Evolutionary conservation across 371 early-diverging fungal species (phyloP).

Genomic region (Massospora cicadina): DNA sequence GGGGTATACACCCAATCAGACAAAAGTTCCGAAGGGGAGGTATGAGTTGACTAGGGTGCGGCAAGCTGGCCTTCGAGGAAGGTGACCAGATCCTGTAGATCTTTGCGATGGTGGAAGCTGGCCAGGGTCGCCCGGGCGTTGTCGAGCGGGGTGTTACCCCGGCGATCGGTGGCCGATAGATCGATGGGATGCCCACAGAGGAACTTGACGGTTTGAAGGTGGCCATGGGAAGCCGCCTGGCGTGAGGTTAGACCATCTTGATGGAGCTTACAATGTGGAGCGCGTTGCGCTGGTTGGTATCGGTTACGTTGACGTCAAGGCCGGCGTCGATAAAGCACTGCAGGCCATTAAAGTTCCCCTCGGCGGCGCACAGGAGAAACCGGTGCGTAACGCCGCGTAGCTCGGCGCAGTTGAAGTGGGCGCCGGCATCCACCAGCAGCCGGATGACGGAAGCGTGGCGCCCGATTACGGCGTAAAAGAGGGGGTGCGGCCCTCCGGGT

Average conservation of each 20-base stretch:
- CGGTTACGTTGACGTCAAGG: constrained; percentile 28
- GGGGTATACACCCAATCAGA: too few relatives aligned
- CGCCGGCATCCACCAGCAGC: constrained; percentile 65
- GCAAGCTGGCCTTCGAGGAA: background rate
- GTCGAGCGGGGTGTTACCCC: constrained; percentile 31
- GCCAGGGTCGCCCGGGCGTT: constrained; percentile 13
- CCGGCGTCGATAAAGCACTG: constrained; percentile 32
- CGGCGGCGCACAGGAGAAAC: constrained; percentile 15
- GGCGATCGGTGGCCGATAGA: constrained; percentile 27
- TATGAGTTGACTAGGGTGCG: too few relatives aligned
- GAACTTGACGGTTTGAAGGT: constrained; percentile 24
- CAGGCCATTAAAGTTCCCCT: constrained; percentile 28
- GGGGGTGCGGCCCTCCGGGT: constrained; percentile 76
- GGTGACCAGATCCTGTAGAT: background rate
- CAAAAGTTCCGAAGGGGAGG: too few relatives aligned
- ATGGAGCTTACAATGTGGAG: constrained; percentile 30
- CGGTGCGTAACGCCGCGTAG: constrained; percentile 30
- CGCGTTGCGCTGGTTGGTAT: constrained; percentile 33
- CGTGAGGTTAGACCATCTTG: background rate
- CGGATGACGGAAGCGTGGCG: constrained; percentile 36
- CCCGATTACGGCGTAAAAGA: constrained; percentile 59
- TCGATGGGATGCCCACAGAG: constrained; percentile 19
- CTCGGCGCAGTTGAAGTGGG: constrained; percentile 73
- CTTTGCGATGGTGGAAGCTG: background rate
- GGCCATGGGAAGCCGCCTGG: constrained; percentile 27